Evolutionary conservation across 257 asterid genomes (phyloP).

Genomic region (Asclepias syriaca): DNA sequence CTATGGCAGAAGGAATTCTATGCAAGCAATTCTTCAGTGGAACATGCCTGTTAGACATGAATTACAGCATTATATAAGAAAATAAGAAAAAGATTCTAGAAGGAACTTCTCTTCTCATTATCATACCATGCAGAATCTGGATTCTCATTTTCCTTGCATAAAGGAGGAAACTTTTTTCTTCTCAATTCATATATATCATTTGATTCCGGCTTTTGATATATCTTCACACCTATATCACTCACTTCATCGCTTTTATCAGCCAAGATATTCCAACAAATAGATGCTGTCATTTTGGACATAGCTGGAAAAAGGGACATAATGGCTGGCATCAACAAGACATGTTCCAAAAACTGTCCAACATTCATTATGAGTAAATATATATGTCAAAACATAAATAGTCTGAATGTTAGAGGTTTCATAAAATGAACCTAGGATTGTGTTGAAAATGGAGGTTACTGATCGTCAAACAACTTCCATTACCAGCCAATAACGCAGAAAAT

Average conservation of each 20-base stretch:
- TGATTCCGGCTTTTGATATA: conserved; percentile 84
- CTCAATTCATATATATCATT: conserved; percentile 69
- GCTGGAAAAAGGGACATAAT: conserved; percentile 45
- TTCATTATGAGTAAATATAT: background rate
- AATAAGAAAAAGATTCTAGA: background rate
- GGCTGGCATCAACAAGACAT: conserved; percentile 9
- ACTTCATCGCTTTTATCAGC: conserved; percentile 87
- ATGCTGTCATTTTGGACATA: conserved; percentile 58
- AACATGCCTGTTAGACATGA: conserved; percentile 46
- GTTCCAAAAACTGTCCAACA: background rate
- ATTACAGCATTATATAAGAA: background rate
- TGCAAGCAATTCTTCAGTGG: conserved; percentile 65
- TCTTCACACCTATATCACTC: conserved; percentile 74
- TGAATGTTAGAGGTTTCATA: background rate
- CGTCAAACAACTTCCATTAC: background rate
- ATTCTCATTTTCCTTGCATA: conserved; percentile 82
- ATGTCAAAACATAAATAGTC: background rate
- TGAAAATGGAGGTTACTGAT: background rate
- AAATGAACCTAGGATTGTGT: background rate
- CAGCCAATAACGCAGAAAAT: background rate
- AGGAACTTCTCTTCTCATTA: conserved; percentile 10
- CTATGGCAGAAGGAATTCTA: conserved; percentile 68
- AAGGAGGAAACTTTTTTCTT: conserved; percentile 71
- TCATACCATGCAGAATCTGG: conserved; percentile 94
- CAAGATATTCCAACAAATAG: conserved; percentile 91